Conservation (phyloP, 371 early-diverging fungal genomes). For the Edhazardia aedis region DNA sequence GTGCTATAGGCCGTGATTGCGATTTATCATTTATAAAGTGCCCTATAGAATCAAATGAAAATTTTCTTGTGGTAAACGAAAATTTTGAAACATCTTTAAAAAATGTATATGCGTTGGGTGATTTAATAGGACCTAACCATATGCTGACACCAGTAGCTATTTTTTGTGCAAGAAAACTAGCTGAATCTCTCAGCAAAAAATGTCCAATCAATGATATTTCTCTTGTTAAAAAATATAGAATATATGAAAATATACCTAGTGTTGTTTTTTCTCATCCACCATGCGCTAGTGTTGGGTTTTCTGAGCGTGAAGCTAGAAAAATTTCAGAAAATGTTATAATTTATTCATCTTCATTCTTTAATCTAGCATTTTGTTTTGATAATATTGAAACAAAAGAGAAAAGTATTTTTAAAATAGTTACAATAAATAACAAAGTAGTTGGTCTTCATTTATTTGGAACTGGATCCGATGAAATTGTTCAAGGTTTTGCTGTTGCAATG, state of each 20-base stretch:
- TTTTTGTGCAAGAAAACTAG: constrained; percentile 64
- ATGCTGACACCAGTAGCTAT: constrained; percentile 61
- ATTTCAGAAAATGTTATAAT: constrained; percentile 57
- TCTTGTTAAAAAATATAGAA: constrained; percentile 53
- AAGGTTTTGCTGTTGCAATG: constrained; percentile 56
- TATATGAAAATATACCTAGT: constrained; percentile 55
- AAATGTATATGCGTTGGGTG: constrained; percentile 67
- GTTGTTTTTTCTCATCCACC: constrained; percentile 83
- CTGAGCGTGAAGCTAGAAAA: constrained; percentile 56
- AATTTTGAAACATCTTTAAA: constrained; percentile 57
- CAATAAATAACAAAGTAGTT: constrained; percentile 67
- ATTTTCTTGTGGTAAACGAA: constrained; percentile 57
- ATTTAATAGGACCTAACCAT: constrained; percentile 64
- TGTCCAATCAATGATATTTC: constrained; percentile 50
- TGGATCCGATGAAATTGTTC: constrained; percentile 73
- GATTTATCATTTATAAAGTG: constrained; percentile 53
- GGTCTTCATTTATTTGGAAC: constrained; percentile 76
- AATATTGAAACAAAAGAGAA: constrained; percentile 56
- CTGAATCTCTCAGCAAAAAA: constrained; percentile 69
- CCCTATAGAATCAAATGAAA: constrained; percentile 49
- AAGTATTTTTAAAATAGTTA: constrained; percentile 65
- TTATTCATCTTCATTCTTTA: constrained; percentile 61
- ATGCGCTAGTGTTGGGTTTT: constrained; percentile 57
- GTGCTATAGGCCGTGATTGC: constrained; percentile 60
- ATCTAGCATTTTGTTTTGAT: constrained; percentile 65